Base-by-base conservation (phyloP, 177 flowering plant species). In the Tripterygium wilfordii region DNA sequence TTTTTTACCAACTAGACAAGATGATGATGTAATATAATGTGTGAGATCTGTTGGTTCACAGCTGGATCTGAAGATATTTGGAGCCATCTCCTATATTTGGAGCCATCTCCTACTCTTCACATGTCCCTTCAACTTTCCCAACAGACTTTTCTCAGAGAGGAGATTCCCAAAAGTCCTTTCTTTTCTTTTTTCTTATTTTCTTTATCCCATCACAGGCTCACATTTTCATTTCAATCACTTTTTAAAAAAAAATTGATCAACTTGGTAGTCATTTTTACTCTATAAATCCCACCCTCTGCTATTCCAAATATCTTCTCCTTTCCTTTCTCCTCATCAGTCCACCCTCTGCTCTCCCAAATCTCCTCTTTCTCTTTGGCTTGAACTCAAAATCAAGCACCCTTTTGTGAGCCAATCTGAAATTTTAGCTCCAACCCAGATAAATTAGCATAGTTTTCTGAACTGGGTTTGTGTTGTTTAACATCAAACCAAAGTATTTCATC, bases 111-210 rank as follows among this genome's bases (percentile, higher is more conserved):
- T 10, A 4, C 26, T 12, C 58, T 62, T 51, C 72, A 68, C 70
- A 65, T 68, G 72, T 52, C 53, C 60, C 70, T 61, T 64, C 68
- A 45, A 31, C 57, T 52, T 63, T 58, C 30, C 35, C 45, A 26
- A 32, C 60, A 40, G 43, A 42, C 45, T 56, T 56, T 53, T 27
- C 45, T 37, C 33, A 29, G 5, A 17, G 24, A 57, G 29, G 39
- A 50, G 64, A 69, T 62, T 70, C 71, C 68, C 27, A 43, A 18
- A n/a, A 36, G 18, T 36, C 17, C 9, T 36, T 24, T 4, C 10
- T 42, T 33, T 45, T 26, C 5, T 2, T 8, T 22, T 22, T 26
- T 21, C 14, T 45, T 25, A 27, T 44, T 35, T 10, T 21, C 27
- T 38, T 42, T 33, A 45, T 10, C 42, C 12, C 32, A 31, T 36